Evolutionary conservation across 371 early-diverging fungal species (phyloP), one percentile per base, ranked within the genome.

Genomic region (Syncephalastrum monosporum): DNA sequence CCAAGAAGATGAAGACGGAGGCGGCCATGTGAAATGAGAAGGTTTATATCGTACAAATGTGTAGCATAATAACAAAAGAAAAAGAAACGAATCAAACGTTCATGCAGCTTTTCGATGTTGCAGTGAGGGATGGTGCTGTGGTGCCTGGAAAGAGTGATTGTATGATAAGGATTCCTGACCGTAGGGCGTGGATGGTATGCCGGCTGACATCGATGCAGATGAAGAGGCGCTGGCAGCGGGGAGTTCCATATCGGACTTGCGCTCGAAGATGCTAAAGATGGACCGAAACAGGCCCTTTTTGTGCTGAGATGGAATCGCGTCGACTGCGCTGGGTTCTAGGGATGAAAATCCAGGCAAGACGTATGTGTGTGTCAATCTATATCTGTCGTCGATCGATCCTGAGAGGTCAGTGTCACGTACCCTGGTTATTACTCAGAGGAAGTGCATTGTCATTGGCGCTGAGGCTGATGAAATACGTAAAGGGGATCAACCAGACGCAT

Each of bases 401-500:
- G 25, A 16, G 25, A 2, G 14, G 6, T 13, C 14, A 13, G 21
- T 2, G 3, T 10, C 3, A 29, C 10, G 21, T n/a, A 51, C 25
- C 38, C 5, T 17, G 15, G 10, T 42, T 43, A 82, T 83, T 85
- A 63, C 79, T 86, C 24, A 79, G 75, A 3, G 95, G 95, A 42
- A 94, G 75, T 1, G 91, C 86, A 67, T 91, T 89, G 56, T 93
- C 92, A 61, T 88, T 91, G 29, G 95, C 92, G 54, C 87, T 88
- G 53, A 93, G 77, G 12, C 91, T 91, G 56, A 94, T 86, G 55
- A 94, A 92, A 70, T 86, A 94, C 27, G 85, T 71, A 64, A 94
- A 91, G 5, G 95, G 95, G 3, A 94, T 78, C 42, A 92, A 58
- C 95, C 95, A 94, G 8, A 94, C 90, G 53, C 87, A 87, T 29